Base-by-base conservation (phyloP, 2,329 filamentous ascomycete genomes). In the Metarhizium sp. region DNA sequence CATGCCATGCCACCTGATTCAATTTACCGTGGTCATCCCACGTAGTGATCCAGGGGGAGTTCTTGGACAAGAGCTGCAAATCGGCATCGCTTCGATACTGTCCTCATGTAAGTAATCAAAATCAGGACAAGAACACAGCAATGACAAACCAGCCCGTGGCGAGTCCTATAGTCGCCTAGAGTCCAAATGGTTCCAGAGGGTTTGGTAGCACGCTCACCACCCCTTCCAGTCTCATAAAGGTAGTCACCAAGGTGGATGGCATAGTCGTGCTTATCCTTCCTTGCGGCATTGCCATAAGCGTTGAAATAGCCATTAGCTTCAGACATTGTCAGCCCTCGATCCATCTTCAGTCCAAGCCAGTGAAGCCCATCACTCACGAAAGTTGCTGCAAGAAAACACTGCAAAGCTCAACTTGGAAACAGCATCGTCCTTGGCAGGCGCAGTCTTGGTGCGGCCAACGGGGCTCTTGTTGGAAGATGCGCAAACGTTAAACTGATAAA, bases 301-400 rank as follows among this genome's bases (percentile, higher is more conserved):
- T 84, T 84, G 68, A 84, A 84, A 66, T 80, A 83, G 0, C 80
- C 80, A 47, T 60, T 62, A 1, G 65, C 61, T 63, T 14, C 5
- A 20, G 14, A 14, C 2, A 25, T 11, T 2, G 48, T 54, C 32
- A 59, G 57, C 18, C 20, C 5, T 20, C 14, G 11, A 18, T 29
- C 45, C 6, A 10, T 30, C 32, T 34, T 11, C 6, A 34, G 32
- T 34, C 10, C 32, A 34, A 34, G 32, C 6, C 1, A 7, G 32
- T 34, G 32, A 11, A 34, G 7, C 7, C 32, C 32, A 34, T 34
- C 32, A 66, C 77, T 51, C 65, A 80, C 79, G 81, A 60, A 78
- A 88, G 67, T 88, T 90, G 61, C 75, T 78, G 73, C 87, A 90
- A 2, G 84, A 88, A 66, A 86, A 90, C 1, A 91, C 78, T 2